These are phyloP conservation scores for Sclerotinia borealis DNA, from an alignment of 2,329 filamentous ascomycete species.

Conservation along the genomic window DNA sequence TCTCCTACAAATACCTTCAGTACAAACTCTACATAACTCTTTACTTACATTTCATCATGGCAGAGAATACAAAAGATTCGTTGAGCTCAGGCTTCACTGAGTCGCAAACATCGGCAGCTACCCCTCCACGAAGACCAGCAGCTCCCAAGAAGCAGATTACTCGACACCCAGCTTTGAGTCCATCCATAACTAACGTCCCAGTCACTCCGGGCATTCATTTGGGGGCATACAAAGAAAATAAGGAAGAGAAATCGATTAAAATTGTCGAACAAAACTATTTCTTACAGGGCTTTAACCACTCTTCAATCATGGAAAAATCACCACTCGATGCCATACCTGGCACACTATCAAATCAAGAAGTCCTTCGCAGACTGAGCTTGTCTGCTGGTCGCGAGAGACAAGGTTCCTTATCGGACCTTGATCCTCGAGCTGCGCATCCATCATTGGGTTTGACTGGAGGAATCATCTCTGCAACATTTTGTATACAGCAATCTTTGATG, in stretches of 20 bases:
- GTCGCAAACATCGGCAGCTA: background rate
- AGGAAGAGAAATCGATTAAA: conserved; percentile 6
- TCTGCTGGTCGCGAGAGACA: conserved; percentile 19
- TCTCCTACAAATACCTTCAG: background rate
- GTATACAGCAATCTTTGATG: conserved; percentile 52
- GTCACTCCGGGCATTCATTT: conserved; percentile 29
- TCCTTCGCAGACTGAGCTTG: conserved; percentile 40
- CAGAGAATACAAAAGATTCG: conserved; percentile 6
- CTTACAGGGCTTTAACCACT: conserved; percentile 16
- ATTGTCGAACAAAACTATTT: conserved; percentile 23
- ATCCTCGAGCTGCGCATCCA: conserved; percentile 47
- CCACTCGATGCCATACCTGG: conserved; percentile 30
- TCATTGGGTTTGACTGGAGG: conserved; percentile 55
- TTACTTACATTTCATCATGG: conserved; percentile 10
- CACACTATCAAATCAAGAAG: conserved; percentile 36
- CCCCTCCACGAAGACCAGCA: background rate
- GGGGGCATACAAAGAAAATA: conserved; percentile 19
- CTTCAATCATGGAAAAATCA: conserved; percentile 25
- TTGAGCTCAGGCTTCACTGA: background rate
- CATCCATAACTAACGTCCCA: conserved; percentile 26
- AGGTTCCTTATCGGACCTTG: conserved; percentile 49
- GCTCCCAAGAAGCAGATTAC: conserved; percentile 18
- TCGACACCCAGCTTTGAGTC: conserved; percentile 27
- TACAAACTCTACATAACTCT: background rate
- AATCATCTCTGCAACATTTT: conserved; percentile 61